Evolutionary conservation across 352 stramenopile genomes (phyloP).

Genomic region (Globisporangium rhizosaccharum): DNA sequence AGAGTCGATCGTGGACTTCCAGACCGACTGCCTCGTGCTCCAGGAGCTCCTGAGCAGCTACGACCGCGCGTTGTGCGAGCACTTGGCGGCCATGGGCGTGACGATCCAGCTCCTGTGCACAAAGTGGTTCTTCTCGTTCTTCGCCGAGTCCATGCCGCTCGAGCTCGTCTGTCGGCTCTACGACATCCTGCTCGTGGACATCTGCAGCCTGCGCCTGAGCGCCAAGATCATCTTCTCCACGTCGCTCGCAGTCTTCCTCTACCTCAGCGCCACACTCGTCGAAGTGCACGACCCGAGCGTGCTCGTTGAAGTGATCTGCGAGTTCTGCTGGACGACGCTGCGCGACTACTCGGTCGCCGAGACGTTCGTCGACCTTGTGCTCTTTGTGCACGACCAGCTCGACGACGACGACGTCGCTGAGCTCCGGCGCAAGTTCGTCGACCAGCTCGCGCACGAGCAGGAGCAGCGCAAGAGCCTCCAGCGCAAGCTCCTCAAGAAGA

Average conservation of each 20-base stretch:
- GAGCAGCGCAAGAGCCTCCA: slow-evolving; percentile 50
- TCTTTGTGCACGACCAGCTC: slow-evolving; percentile 67
- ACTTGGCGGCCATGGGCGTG: slow-evolving; percentile 52
- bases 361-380: slow-evolving; percentile 65
- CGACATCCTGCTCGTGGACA: slow-evolving; percentile 70
- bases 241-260: slow-evolving; percentile 66
- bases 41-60: slow-evolving; percentile 60
- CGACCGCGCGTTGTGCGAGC: slow-evolving; percentile 46
- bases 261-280: slow-evolving; percentile 60
- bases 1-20: slow-evolving; percentile 73
- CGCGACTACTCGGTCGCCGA: slow-evolving; percentile 67
- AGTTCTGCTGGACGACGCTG: slow-evolving; percentile 73
- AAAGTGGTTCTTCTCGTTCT: slow-evolving; percentile 86
- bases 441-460: slow-evolving; percentile 56
- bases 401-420: slow-evolving; percentile 46
- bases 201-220: slow-evolving; percentile 45
- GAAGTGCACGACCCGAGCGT: slow-evolving; percentile 73
- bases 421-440: slow-evolving; percentile 48
- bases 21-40: slow-evolving; percentile 76
- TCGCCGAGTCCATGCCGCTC: slow-evolving; percentile 79
- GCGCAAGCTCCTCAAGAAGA: slow-evolving; percentile 36
- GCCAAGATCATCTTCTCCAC: slow-evolving; percentile 74
- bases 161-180: slow-evolving; percentile 73
- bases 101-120: slow-evolving; percentile 75
- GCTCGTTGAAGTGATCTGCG: slow-evolving; percentile 68